Evolutionary conservation across 768 basidiomycete species (phyloP).

Genomic region (Trametes cinnabarina): DNA sequence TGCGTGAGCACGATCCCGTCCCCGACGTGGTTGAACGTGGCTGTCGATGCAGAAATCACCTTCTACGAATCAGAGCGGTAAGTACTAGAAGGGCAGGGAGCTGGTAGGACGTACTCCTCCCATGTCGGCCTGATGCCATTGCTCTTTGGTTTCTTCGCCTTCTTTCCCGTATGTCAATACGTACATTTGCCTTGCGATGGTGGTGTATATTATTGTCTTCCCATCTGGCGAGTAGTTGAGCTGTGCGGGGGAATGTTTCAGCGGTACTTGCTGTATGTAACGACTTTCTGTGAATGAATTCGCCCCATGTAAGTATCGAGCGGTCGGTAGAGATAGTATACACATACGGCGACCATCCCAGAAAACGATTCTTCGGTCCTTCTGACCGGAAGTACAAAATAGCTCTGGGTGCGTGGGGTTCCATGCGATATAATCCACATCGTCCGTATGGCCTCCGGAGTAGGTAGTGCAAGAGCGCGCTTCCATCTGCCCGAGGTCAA

Average conservation of each 20-base stretch:
- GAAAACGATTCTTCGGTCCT: constrained; percentile 71
- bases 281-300: constrained; percentile 55
- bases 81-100: not conserved
- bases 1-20: constrained; percentile 69
- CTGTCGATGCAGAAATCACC: constrained; percentile 56
- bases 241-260: constrained; percentile 62
- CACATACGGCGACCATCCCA: constrained; percentile 83
- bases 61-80: not conserved
- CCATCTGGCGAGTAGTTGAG: constrained; percentile 75
- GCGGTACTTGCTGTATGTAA: constrained; percentile 54
- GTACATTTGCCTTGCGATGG: constrained; percentile 57
- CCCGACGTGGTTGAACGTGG: constrained; percentile 73
- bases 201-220: constrained; percentile 59
- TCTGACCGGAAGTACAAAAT: constrained; percentile 77
- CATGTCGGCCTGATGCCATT: constrained; percentile 43
- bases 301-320: not conserved
- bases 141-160: constrained; percentile 50
- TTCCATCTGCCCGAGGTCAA: constrained; percentile 54
- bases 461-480: constrained; percentile 61
- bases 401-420: constrained; percentile 83
- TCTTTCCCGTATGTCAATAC: constrained; percentile 59
- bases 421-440: constrained; percentile 83
- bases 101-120: constrained; percentile 19
- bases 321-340: not conserved
- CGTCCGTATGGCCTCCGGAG: constrained; percentile 71